These are phyloP conservation scores for Colletotrichum sp. DNA, from an alignment of 2,329 filamentous ascomycete genomes.

Conservation along the genomic window DNA sequence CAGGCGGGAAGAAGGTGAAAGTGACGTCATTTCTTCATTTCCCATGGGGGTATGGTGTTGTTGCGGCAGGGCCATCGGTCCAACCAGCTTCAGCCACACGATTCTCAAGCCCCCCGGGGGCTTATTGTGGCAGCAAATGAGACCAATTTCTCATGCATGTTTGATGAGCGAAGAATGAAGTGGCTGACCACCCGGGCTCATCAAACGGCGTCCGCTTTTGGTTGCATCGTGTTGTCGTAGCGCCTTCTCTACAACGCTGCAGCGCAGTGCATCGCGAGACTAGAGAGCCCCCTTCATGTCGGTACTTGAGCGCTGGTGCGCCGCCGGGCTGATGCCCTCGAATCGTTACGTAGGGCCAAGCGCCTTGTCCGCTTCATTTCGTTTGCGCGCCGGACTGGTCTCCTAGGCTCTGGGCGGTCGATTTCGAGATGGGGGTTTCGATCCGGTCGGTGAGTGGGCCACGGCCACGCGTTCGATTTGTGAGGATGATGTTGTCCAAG, in stretches of 20 bases:
- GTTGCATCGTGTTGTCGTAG: not conserved
- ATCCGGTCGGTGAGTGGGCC: not conserved
- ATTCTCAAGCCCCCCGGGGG: not conserved
- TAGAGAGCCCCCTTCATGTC: not conserved
- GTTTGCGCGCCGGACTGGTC: not conserved
- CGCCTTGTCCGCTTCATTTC: not conserved
- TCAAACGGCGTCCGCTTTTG: not conserved
- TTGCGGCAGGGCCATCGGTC: not conserved
- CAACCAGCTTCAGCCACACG: slow-evolving; percentile 19
- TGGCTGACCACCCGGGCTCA: not conserved
- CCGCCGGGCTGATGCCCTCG: not conserved
- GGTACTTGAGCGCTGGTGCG: not conserved
- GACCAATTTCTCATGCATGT: not conserved
- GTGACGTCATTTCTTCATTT: slow-evolving; percentile 11
- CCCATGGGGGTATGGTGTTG: not conserved
- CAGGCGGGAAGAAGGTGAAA: not conserved
- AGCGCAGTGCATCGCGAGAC: not conserved
- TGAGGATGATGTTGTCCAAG: slow-evolving; percentile 12
- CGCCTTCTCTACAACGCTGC: not conserved
- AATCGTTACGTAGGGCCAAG: slow-evolving; percentile 1
- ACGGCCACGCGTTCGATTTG: not conserved
- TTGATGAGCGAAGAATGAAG: not conserved
- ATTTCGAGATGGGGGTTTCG: not conserved
- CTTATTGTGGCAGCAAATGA: not conserved
- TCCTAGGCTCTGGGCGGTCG: not conserved